A percentile compares a stretch with the other conserved stretches of the same genome.
Evolutionary conservation across 2,329 filamentous ascomycete genomes (phyloP).

Genomic region (Claviceps fusiformis): DNA sequence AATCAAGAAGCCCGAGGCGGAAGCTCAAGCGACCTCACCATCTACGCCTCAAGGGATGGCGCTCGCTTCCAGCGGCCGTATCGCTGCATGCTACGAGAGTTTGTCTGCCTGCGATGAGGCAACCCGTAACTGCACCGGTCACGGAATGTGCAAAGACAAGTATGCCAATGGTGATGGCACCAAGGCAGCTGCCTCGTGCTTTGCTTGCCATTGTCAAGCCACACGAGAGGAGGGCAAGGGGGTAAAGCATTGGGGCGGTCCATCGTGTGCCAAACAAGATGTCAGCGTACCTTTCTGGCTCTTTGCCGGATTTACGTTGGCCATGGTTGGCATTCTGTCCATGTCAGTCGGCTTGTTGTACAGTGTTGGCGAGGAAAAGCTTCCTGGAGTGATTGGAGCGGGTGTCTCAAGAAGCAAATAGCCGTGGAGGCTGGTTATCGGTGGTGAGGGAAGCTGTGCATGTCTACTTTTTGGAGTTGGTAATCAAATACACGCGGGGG

Average conservation of each 20-base stretch:
- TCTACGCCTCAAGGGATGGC: slow-evolving; percentile 18
- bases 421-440: neutral
- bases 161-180: slow-evolving; percentile 33
- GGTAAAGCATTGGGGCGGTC: slow-evolving; percentile 67
- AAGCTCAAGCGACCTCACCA: slow-evolving; percentile 13
- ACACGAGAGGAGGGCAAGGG: slow-evolving; percentile 44
- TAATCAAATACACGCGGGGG: neutral
- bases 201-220: slow-evolving; percentile 59
- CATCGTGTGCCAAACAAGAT: slow-evolving; percentile 83
- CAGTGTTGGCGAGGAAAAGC: slow-evolving; percentile 70
- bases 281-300: slow-evolving; percentile 83
- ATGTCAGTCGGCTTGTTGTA: slow-evolving; percentile 69
- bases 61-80: slow-evolving; percentile 24
- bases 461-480: slow-evolving; percentile 6
- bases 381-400: slow-evolving; percentile 91
- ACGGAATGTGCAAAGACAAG: slow-evolving; percentile 62
- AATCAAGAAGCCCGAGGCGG: slow-evolving; percentile 15
- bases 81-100: slow-evolving; percentile 64
- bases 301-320: slow-evolving; percentile 59
- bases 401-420: slow-evolving; percentile 67
- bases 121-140: slow-evolving; percentile 71
- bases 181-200: slow-evolving; percentile 45
- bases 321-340: slow-evolving; percentile 52
- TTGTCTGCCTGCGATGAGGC: slow-evolving; percentile 51
- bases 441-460: slow-evolving; percentile 4